phyloP scores from a whole-genome alignment of 1,284 basidiomycete species.

The Trichosporon inkin region DNA sequence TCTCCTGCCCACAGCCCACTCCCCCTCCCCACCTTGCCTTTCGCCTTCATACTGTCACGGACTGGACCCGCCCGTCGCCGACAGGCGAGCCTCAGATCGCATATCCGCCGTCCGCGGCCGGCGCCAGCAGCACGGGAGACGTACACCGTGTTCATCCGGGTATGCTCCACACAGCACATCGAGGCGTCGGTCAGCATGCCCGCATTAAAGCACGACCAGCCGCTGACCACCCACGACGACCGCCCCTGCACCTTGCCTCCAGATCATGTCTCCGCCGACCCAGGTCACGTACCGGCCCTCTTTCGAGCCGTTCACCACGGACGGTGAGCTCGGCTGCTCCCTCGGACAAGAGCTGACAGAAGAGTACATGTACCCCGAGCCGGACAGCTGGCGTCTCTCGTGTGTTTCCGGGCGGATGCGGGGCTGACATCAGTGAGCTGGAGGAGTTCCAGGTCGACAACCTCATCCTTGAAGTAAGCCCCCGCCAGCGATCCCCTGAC shows the following conservation, averaged over 20 bases:
- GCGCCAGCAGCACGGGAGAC: not conserved
- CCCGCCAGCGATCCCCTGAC: not conserved
- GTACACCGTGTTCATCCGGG: not conserved
- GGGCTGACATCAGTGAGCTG: slow-evolving; percentile 11
- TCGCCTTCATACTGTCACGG: not conserved
- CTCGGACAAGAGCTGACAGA: not conserved
- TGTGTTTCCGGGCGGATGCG: not conserved
- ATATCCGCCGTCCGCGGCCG: not conserved
- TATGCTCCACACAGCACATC: slow-evolving; percentile 8
- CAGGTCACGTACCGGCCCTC: slow-evolving; percentile 13
- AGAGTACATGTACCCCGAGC: slow-evolving; percentile 23
- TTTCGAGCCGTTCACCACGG: slow-evolving; percentile 22
- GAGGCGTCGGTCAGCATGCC: not conserved
- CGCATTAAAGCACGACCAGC: not conserved
- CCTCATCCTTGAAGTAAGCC: slow-evolving; percentile 19
- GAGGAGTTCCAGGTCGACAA: slow-evolving; percentile 24
- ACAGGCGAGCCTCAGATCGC: not conserved
- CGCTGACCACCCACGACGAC: not conserved
- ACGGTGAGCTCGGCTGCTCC: slow-evolving; percentile 6
- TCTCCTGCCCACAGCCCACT: slow-evolving; percentile 5
- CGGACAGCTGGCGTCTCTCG: slow-evolving; percentile 15
- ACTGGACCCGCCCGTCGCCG: not conserved
- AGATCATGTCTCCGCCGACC: slow-evolving; percentile 9
- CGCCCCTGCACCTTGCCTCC: not conserved
- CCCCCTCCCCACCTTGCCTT: not conserved